Evolutionary conservation across 805 yeast genomes (phyloP).

Genomic region (Scheffersomyces stipitis): DNA sequence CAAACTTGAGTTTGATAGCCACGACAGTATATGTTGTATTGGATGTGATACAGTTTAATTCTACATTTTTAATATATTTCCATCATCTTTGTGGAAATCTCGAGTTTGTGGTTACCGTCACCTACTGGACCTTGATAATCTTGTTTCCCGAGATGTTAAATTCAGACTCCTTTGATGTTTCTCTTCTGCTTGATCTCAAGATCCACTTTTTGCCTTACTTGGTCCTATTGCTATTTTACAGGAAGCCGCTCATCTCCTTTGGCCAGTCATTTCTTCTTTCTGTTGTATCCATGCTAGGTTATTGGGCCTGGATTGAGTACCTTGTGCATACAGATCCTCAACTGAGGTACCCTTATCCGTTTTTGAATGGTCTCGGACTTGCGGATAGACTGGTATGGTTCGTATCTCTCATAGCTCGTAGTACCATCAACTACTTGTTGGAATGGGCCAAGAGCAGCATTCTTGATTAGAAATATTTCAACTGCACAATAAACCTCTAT

Average conservation of each 20-base stretch:
- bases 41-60: conserved; percentile 1
- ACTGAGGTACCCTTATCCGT: conserved; percentile 18
- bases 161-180: conserved; percentile 14
- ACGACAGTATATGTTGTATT: conserved; percentile 5
- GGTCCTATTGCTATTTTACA: conserved; percentile 12
- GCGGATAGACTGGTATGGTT: conserved; percentile 10
- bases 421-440: conserved; percentile 4
- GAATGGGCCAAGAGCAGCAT: background rate
- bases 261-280: conserved; percentile 2
- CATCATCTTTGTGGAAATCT: conserved; percentile 14
- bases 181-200: conserved; percentile 17
- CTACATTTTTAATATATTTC: background rate
- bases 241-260: conserved; percentile 2
- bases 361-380: conserved; percentile 7
- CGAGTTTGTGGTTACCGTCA: conserved; percentile 22
- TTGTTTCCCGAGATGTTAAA: conserved; percentile 16
- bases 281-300: conserved; percentile 9
- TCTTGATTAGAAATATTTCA: background rate
- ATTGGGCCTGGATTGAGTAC: conserved; percentile 17
- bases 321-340: conserved; percentile 1
- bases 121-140: conserved; percentile 21
- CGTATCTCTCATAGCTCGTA: conserved; percentile 2
- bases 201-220: conserved; percentile 27
- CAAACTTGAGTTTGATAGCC: conserved; percentile 17
- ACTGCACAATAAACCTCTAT: background rate